Base-by-base conservation (phyloP, 2,329 filamentous ascomycete species). In the Cordyceps cicadae region DNA sequence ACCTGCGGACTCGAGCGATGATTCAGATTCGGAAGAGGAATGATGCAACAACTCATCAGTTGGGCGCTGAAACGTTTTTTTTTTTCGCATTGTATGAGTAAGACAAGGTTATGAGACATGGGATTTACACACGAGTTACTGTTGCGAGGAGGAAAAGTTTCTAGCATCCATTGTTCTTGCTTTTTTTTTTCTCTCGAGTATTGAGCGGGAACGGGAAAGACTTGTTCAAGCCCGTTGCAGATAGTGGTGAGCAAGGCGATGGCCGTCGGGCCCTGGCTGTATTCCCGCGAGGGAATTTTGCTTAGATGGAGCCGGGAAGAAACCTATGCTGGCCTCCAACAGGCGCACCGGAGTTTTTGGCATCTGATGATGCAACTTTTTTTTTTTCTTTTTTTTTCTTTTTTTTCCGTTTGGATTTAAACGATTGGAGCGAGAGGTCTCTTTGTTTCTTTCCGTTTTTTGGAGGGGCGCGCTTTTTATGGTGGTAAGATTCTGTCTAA, bases 1-100 rank as follows among this genome's bases (percentile, higher is more conserved):
- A 21, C 69, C 63, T 34, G 71, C 69, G 61, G 71, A 75, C 34
- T 73, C 73, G 9, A 75, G 72, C 50, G 77, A 79, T 29, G 77
- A 78, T 53, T 79, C 77, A 2, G 77, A 79, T 52, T 78, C 76
- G 43, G 78, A 79, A 56, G 77, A 78, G 48, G 77, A 78, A 65
- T 74, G 83, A 54, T 45, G 17, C 9, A 39, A 11, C 24, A 49
- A 50, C 17, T 29, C 54, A n/a, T 19, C 9, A 43, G 15, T 19
- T 54, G 45, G 9, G 21, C 24, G 59, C 59, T 17, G 8, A 24
- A 60, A 50, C 50, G 43, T 19, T 39, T 39, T 45, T 24, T n/a
- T n/a, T n/a, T n/a, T n/a, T n/a, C n/a, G 51, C 53, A 46, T 14
- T 61, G 59, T 61, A 61, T 29, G 59, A 61, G 19, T 61, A 61